Evolutionary conservation across 768 basidiomycete genomes (phyloP).

Genomic region (Kwoniella sp.): DNA sequence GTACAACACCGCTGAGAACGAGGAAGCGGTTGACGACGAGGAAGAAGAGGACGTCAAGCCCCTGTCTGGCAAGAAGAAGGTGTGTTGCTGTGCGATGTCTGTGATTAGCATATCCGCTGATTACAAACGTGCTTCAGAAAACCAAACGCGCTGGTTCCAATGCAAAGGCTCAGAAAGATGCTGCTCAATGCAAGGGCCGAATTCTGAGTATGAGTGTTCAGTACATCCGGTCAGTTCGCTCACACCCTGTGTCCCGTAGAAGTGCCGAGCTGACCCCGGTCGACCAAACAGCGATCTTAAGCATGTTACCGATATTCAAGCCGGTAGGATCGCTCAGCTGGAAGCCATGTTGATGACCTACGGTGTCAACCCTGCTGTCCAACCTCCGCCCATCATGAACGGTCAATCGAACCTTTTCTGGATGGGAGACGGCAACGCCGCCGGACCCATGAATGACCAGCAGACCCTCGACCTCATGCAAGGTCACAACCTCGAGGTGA

Average conservation of each 20-base stretch:
- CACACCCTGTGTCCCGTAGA: background rate
- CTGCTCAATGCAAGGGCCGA: constrained; percentile 43
- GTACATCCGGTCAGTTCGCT: constrained; percentile 41
- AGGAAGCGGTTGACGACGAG: constrained; percentile 34
- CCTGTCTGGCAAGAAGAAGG: constrained; percentile 35
- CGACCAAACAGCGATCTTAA: constrained; percentile 37
- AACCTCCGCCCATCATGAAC: background rate
- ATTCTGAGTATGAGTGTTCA: constrained; percentile 44
- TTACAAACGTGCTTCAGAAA: constrained; percentile 22
- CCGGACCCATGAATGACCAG: constrained; percentile 8
- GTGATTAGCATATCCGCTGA: background rate
- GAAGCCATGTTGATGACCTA: constrained; percentile 29
- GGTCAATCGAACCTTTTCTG: constrained; percentile 17
- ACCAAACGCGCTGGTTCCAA: constrained; percentile 35
- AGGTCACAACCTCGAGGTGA: constrained; percentile 29
- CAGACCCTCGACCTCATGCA: constrained; percentile 10
- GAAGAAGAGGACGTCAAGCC: constrained; percentile 26
- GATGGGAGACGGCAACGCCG: constrained; percentile 9
- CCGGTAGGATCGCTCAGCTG: constrained; percentile 39
- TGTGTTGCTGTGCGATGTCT: constrained; percentile 16
- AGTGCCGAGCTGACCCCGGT: constrained; percentile 3
- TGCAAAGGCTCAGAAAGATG: constrained; percentile 37
- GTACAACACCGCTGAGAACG: constrained; percentile 29
- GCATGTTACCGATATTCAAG: constrained; percentile 33
- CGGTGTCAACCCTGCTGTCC: constrained; percentile 24